phyloP scores from a whole-genome alignment of 73 alveolate species.

The Paramecium sonneborni region DNA sequence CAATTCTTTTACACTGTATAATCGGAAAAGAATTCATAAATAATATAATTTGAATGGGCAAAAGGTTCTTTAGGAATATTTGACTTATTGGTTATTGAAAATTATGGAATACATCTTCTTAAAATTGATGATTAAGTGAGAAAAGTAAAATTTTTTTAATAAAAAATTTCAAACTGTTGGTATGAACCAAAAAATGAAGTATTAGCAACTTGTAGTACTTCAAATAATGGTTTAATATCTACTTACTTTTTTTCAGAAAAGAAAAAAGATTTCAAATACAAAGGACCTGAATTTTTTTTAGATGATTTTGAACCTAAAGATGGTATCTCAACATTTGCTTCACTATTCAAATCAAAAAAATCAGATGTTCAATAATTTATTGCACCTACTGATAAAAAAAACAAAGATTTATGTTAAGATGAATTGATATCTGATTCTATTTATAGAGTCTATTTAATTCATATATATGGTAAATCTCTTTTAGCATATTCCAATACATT shows the following conservation, averaged over 20 bases:
- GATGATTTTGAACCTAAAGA: slow-evolving; percentile 53
- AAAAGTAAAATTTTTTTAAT: not conserved
- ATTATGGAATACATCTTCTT: not conserved
- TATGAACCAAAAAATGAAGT: slow-evolving; percentile 54
- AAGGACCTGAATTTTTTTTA: slow-evolving; percentile 15
- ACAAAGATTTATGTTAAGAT: not conserved
- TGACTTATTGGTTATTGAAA: slow-evolving; percentile 16
- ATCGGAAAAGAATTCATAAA: not conserved
- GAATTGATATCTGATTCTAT: not conserved
- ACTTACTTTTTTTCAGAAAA: not conserved
- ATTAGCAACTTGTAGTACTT: not conserved
- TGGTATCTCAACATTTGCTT: not conserved
- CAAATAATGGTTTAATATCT: not conserved
- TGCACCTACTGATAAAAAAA: slow-evolving; percentile 24
- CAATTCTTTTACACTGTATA: not conserved
- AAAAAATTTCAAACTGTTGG: slow-evolving; percentile 18
- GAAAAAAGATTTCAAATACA: slow-evolving; percentile 15
- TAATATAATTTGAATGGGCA: slow-evolving; percentile 35
- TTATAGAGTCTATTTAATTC: slow-evolving; percentile 21
- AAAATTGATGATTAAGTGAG: slow-evolving; percentile 33
- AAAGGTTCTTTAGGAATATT: not conserved
- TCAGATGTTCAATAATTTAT: not conserved
- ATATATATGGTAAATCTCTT: slow-evolving; percentile 3
- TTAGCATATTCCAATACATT: slow-evolving; percentile 26
- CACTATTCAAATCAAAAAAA: slow-evolving; percentile 35